Conservation (phyloP, 2,329 filamentous ascomycete species). For the Fusarium pilosicola region DNA sequence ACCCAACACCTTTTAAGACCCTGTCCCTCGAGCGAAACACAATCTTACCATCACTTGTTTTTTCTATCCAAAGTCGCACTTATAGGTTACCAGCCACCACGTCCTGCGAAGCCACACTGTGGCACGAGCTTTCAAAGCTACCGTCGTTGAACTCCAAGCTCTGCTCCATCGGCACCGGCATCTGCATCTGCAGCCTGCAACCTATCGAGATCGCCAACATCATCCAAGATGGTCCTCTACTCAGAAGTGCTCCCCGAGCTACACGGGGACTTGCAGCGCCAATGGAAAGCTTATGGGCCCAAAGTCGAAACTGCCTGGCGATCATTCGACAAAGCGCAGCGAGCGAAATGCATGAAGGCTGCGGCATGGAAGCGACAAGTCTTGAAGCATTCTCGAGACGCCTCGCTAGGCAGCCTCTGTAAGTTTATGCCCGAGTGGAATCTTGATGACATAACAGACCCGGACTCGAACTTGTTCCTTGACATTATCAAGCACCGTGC, state of each 20-base stretch:
- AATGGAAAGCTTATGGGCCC: conserved; percentile 44
- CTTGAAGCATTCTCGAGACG: conserved; percentile 49
- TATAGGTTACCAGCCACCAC: background rate
- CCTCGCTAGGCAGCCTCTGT: conserved; percentile 49
- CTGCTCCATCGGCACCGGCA: background rate
- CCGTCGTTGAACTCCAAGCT: background rate
- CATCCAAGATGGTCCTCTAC: too few relatives aligned
- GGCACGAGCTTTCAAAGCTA: background rate
- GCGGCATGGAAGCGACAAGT: conserved; percentile 48
- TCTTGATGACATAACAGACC: conserved; percentile 51
- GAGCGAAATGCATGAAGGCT: conserved; percentile 49
- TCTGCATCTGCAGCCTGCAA: background rate
- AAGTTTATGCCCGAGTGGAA: conserved; percentile 58
- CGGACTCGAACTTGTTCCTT: conserved; percentile 51
- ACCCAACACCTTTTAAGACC: too few relatives aligned
- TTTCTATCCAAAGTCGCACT: background rate
- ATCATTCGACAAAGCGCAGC: conserved; percentile 49
- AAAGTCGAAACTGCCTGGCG: conserved; percentile 53
- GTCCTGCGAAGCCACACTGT: fast-evolving
- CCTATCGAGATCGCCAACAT: background rate
- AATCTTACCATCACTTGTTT: too few relatives aligned
- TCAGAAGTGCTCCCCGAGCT: background rate
- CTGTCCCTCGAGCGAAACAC: too few relatives aligned
- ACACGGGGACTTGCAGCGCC: background rate
- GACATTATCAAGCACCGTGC: conserved; percentile 52